Percentiles rank a stretch among this genome's conserved stretches.
Evolutionary conservation across 345 rosid genomes (phyloP).

Genomic region (Mangifera indica): DNA sequence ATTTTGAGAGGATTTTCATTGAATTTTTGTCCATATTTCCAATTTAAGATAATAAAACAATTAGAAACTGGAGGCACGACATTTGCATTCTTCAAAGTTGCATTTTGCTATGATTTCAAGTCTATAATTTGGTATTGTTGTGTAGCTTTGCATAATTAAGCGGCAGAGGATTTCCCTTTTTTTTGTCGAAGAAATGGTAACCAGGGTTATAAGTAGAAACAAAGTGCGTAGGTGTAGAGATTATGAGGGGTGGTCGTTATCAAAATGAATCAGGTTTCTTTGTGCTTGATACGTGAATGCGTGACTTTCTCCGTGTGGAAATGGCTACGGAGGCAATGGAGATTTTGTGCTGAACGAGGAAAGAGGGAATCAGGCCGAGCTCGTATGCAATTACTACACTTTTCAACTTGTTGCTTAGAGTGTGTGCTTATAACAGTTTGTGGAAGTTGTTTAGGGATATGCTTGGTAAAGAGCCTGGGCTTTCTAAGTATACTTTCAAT

Average conservation of each 20-base stretch:
- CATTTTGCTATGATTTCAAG: too few species aligned
- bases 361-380: constrained; percentile 45
- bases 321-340: constrained; percentile 43
- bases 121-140: too few species aligned
- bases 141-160: too few species aligned
- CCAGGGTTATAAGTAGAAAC: too few species aligned
- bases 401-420: constrained; percentile 52
- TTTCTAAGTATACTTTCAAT: constrained; percentile 44
- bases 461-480: constrained; percentile 52
- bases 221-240: too few species aligned
- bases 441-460: constrained; percentile 70
- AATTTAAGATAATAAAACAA: constrained; percentile 42
- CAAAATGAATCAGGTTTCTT: constrained; percentile 56
- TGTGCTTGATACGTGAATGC: constrained; percentile 61
- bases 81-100: too few species aligned
- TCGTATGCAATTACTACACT: too few species aligned
- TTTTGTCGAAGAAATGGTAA: too few species aligned
- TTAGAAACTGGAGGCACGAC: constrained; percentile 44
- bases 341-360: constrained; percentile 53
- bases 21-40: constrained; percentile 46
- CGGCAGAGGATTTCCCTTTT: too few species aligned
- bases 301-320: constrained; percentile 49
- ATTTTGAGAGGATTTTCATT: constrained; percentile 33
- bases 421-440: constrained; percentile 53
- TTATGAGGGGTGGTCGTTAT: constrained; percentile 40